These are phyloP conservation scores for Diaporthe batatas DNA, from an alignment of 2,329 filamentous ascomycete genomes.

Conservation along the genomic window DNA sequence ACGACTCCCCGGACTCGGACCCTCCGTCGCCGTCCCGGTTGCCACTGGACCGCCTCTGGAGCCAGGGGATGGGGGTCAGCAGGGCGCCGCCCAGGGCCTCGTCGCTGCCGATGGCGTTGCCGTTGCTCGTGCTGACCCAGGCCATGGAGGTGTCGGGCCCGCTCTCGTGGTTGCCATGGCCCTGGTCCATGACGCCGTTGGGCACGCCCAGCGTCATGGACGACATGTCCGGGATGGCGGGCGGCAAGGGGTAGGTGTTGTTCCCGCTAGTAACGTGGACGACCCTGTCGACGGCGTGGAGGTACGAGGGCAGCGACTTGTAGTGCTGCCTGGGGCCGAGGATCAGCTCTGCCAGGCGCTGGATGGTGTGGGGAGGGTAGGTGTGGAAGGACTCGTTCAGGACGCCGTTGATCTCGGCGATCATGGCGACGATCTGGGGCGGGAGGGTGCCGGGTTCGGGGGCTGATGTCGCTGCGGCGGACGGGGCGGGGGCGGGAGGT, in stretches of 20 bases:
- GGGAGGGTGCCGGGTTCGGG: slow-evolving; percentile 67
- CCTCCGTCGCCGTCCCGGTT: slow-evolving; percentile 45
- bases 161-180: slow-evolving; percentile 51
- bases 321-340: slow-evolving; percentile 84
- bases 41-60: slow-evolving; percentile 60
- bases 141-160: slow-evolving; percentile 59
- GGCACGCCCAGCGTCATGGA: slow-evolving; percentile 73
- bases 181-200: slow-evolving; percentile 72
- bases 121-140: slow-evolving; percentile 53
- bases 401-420: slow-evolving; percentile 71
- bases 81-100: slow-evolving; percentile 91
- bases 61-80: slow-evolving; percentile 94
- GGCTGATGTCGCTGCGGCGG: slow-evolving; percentile 54
- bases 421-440: slow-evolving; percentile 72
- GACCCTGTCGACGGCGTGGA: slow-evolving; percentile 91
- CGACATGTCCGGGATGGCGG: slow-evolving; percentile 70
- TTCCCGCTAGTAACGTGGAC: slow-evolving; percentile 88
- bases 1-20: slow-evolving; percentile 39
- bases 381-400: slow-evolving; percentile 76
- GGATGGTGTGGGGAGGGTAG: slow-evolving; percentile 90
- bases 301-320: slow-evolving; percentile 83
- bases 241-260: slow-evolving; percentile 85
- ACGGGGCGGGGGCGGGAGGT: slow-evolving; percentile 52
- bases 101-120: slow-evolving; percentile 75
- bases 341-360: slow-evolving; percentile 90